Evolutionary conservation across 208 protist genomes (phyloP).

Genomic region (Borovskyia barvae): DNA sequence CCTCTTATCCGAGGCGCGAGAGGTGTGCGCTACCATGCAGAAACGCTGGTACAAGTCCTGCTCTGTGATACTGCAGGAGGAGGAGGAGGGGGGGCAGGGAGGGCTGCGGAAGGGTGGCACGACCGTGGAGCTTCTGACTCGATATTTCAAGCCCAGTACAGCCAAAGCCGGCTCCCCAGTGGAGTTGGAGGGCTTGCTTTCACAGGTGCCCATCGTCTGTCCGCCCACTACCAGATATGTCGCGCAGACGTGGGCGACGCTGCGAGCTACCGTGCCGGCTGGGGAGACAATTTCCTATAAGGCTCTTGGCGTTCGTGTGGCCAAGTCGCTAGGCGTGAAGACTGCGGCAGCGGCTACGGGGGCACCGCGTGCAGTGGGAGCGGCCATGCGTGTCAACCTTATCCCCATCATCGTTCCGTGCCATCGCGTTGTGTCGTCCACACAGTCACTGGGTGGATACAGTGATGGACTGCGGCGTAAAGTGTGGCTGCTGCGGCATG

Average conservation of each 20-base stretch:
- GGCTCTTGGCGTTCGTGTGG: constrained; percentile 31
- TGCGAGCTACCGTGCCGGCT: constrained; percentile 38
- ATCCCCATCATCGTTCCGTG: constrained; percentile 66
- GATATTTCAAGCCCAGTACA: constrained; percentile 37
- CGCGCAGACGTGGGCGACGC: constrained; percentile 37
- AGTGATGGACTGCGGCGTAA: constrained; percentile 54
- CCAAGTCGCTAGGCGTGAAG: constrained; percentile 3
- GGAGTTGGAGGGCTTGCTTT: constrained; percentile 34
- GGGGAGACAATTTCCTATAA: constrained; percentile 52
- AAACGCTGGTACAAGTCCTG: constrained; percentile 23
- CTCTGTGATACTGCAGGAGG: neutral
- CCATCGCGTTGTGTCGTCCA: constrained; percentile 69
- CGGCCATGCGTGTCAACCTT: constrained; percentile 61
- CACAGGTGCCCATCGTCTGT: constrained; percentile 31
- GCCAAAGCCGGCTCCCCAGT: constrained; percentile 5
- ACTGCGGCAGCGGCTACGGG: neutral
- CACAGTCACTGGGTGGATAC: constrained; percentile 50
- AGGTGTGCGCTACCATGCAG: constrained; percentile 19
- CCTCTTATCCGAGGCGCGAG: constrained; percentile 17
- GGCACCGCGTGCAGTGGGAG: constrained; percentile 56
- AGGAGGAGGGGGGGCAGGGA: neutral
- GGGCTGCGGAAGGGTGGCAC: constrained; percentile 8
- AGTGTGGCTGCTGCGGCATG: constrained; percentile 70
- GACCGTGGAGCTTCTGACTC: constrained; percentile 26
- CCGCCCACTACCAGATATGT: constrained; percentile 39